Conservation (phyloP, 75 land plant species). For the Selaginella moellendorffii region DNA sequence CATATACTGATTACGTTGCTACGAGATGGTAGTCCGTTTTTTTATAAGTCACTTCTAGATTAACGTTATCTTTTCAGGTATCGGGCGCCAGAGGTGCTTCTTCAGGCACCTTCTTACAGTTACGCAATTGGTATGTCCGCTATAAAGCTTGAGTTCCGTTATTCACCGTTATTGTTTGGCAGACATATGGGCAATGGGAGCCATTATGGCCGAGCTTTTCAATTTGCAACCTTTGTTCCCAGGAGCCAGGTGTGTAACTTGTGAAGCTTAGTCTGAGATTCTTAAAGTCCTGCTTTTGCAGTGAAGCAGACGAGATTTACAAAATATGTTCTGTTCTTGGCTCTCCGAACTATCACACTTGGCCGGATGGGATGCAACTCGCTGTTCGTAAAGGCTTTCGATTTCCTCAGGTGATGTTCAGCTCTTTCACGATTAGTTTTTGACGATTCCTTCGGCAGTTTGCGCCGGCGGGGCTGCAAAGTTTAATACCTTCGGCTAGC, state of each 20-base stretch:
- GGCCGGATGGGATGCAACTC: slow-evolving; percentile 3
- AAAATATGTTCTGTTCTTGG: slow-evolving; percentile 11
- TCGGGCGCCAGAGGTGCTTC: background rate
- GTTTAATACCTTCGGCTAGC: background rate
- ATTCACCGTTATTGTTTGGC: no score
- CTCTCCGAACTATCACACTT: slow-evolving; percentile 6
- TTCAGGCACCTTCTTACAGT: background rate
- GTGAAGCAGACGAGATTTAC: slow-evolving; percentile 8
- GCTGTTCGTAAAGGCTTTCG: background rate
- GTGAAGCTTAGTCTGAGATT: no score
- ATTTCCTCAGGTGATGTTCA: slow-evolving; percentile 4
- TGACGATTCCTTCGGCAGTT: background rate
- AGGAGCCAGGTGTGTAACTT: slow-evolving; percentile 82
- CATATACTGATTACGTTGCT: slow-evolving; percentile 14
- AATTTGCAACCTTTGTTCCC: slow-evolving; percentile 67
- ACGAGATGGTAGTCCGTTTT: slow-evolving; percentile 19
- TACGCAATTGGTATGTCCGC: no score
- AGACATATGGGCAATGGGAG: slow-evolving; percentile 98
- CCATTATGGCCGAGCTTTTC: slow-evolving; percentile 81
- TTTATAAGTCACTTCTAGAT: no score
- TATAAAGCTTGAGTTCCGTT: no score
- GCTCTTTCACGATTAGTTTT: background rate
- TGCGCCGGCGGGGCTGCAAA: background rate
- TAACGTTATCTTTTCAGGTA: background rate
- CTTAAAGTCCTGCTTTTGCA: no score